A percentile compares a stretch with the other conserved stretches of the same genome.
Conservation (phyloP, 2,329 filamentous ascomycete species). For the Aspergillus luchuensis region DNA sequence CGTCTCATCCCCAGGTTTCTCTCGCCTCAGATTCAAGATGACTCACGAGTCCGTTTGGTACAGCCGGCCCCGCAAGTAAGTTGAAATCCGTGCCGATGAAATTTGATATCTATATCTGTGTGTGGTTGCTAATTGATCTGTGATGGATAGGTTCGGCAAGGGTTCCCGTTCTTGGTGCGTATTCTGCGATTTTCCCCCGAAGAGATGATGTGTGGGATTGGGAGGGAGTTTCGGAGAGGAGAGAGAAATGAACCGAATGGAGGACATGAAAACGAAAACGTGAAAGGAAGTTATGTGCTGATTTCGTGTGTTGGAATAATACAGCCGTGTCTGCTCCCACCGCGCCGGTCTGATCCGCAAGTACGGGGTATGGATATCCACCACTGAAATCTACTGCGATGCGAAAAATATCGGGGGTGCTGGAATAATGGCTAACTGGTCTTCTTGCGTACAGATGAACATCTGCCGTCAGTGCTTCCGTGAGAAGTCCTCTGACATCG, state of each 20-base stretch:
- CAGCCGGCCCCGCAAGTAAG: conserved; percentile 90
- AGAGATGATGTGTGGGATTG: neutral
- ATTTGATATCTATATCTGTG: conserved; percentile 5
- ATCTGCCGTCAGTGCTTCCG: conserved; percentile 72
- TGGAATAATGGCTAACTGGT: conserved; percentile 18
- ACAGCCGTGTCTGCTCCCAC: conserved; percentile 85
- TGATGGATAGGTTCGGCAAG: conserved; percentile 67
- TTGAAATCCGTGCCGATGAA: conserved; percentile 13
- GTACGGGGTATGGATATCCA: conserved; percentile 66
- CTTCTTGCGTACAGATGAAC: conserved; percentile 36
- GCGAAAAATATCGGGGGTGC: neutral
- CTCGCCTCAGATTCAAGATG: conserved; percentile 59
- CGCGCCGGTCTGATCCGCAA: conserved; percentile 99
- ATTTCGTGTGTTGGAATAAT: conserved; percentile 15
- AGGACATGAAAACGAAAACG: conserved; percentile 8
- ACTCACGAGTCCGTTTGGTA: conserved; percentile 98
- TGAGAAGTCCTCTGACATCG: conserved; percentile 68
- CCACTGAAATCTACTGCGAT: neutral
- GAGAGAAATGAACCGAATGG: neutral
- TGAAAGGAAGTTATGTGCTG: conserved; percentile 25
- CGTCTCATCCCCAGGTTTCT: conserved; percentile 29
- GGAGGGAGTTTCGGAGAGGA: too few relatives aligned
- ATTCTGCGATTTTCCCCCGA: conserved; percentile 17
- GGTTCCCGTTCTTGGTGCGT: conserved; percentile 90
- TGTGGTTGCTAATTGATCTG: conserved; percentile 20